Conservation (phyloP, 1,284 basidiomycete species). For the Trametes hirsuta region DNA sequence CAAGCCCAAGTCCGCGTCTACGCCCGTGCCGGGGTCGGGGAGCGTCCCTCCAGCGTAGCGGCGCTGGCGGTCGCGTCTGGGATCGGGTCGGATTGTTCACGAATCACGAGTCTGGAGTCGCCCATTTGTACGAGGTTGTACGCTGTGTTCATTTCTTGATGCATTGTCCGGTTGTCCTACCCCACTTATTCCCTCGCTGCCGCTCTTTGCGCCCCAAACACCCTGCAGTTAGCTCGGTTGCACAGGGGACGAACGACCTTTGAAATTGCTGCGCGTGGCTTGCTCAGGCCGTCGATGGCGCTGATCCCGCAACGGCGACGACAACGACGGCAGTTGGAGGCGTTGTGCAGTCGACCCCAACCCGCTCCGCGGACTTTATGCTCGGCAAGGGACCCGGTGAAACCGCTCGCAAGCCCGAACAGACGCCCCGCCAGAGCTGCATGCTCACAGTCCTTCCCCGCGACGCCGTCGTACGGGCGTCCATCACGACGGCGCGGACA, state of each 20-base stretch:
- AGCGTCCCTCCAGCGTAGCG: neutral
- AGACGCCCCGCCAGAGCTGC: neutral
- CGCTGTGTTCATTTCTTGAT: conserved; percentile 11
- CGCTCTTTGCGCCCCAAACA: neutral
- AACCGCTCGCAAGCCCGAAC: neutral
- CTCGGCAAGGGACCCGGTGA: conserved; percentile 2
- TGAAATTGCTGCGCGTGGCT: neutral
- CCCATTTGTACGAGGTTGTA: conserved; percentile 4
- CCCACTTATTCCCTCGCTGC: conserved; percentile 1
- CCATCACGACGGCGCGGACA: neutral
- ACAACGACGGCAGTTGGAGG: neutral
- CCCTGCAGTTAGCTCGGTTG: conserved; percentile 4
- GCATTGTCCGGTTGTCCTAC: conserved; percentile 5
- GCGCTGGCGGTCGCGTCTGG: neutral
- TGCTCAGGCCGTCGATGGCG: neutral
- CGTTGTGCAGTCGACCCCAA: neutral
- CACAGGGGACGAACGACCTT: conserved; percentile 4
- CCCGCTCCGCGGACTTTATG: conserved; percentile 1
- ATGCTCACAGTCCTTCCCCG: neutral
- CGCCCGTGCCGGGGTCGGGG: conserved; percentile 7
- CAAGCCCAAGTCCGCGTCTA: conserved; percentile 17
- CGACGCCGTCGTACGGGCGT: neutral
- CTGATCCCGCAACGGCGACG: neutral
- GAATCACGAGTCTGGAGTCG: neutral
- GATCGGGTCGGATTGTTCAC: neutral